phyloP scores from a whole-genome alignment of 139 green algal species.

The Picochlorum sp. region DNA sequence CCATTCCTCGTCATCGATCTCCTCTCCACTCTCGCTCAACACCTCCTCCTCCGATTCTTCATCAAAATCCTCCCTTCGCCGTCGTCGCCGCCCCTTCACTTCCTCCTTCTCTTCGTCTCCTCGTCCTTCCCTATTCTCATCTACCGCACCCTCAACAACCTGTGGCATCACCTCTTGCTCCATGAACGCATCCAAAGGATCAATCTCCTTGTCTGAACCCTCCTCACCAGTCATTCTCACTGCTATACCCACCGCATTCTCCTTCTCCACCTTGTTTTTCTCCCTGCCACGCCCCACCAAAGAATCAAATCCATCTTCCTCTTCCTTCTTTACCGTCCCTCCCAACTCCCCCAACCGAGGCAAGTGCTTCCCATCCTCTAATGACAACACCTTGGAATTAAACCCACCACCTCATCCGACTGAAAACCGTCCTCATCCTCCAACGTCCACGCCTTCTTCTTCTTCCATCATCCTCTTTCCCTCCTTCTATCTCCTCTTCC shows the following conservation, averaged over 20 bases:
- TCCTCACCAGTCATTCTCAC: neutral
- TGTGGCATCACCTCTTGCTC: neutral
- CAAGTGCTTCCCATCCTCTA: slow-evolving; percentile 3
- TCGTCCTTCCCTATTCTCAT: slow-evolving; percentile 4
- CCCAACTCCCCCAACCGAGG: slow-evolving; percentile 8
- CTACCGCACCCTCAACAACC: neutral
- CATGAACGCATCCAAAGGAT: slow-evolving; percentile 18
- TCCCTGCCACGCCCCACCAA: slow-evolving; percentile 31
- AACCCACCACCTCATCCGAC: neutral
- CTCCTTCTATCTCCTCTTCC: neutral
- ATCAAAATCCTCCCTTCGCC: slow-evolving; percentile 3
- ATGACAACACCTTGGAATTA: neutral
- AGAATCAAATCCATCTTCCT: slow-evolving; percentile 9
- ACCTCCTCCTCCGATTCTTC: slow-evolving; percentile 7
- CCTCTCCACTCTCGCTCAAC: slow-evolving; percentile 13
- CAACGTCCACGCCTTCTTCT: slow-evolving; percentile 4
- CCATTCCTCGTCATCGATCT: slow-evolving; percentile 57
- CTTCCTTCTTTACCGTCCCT: slow-evolving; percentile 5
- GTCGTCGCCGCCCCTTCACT: neutral
- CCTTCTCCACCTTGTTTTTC: slow-evolving; percentile 19
- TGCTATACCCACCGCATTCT: neutral
- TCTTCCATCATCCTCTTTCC: no score
- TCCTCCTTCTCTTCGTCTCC: slow-evolving; percentile 63
- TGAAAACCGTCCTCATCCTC: slow-evolving; percentile 11
- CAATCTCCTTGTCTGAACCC: slow-evolving; percentile 9